phyloP scores from a whole-genome alignment of 805 yeast genomes.

The Lachancea quebecensis region DNA sequence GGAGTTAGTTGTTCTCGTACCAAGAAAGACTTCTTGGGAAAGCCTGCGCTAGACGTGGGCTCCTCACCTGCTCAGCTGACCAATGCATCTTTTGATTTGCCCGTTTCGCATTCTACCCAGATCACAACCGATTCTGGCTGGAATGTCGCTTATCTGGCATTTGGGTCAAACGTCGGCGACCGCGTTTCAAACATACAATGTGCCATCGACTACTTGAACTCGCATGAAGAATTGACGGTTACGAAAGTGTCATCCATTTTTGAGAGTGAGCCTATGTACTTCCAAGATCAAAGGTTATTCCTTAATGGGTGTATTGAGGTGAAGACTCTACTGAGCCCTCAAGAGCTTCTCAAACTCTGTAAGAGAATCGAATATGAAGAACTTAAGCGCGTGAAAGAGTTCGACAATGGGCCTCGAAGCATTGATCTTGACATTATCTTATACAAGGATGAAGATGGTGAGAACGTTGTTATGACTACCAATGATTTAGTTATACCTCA shows the following conservation, averaged over 20 bases:
- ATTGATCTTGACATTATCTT: constrained; percentile 85
- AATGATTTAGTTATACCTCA: constrained; percentile 74
- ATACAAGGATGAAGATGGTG: constrained; percentile 36
- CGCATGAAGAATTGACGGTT: constrained; percentile 39
- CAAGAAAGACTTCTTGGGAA: constrained; percentile 28
- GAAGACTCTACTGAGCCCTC: constrained; percentile 56
- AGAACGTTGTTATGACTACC: constrained; percentile 42
- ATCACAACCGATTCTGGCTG: constrained; percentile 7
- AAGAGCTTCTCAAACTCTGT: constrained; percentile 49
- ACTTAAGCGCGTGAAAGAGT: constrained; percentile 62
- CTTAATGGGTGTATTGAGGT: constrained; percentile 75
- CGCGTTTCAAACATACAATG: constrained; percentile 51
- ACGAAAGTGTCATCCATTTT: constrained; percentile 68
- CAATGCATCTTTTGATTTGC: constrained; percentile 29
- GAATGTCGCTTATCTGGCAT: constrained; percentile 61
- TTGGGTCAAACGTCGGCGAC: constrained; percentile 84
- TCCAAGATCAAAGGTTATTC: constrained; percentile 69
- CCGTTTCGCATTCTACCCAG: constrained; percentile 19
- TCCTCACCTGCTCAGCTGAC: constrained; percentile 10
- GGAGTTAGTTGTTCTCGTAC: constrained; percentile 69
- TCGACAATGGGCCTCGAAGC: constrained; percentile 88
- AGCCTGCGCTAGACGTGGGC: neutral
- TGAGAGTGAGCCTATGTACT: constrained; percentile 90
- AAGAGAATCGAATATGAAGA: constrained; percentile 74
- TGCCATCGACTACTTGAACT: constrained; percentile 42